These are phyloP conservation scores for Termitomyces sp. DNA, from an alignment of 768 basidiomycete species.

Conservation along the genomic window DNA sequence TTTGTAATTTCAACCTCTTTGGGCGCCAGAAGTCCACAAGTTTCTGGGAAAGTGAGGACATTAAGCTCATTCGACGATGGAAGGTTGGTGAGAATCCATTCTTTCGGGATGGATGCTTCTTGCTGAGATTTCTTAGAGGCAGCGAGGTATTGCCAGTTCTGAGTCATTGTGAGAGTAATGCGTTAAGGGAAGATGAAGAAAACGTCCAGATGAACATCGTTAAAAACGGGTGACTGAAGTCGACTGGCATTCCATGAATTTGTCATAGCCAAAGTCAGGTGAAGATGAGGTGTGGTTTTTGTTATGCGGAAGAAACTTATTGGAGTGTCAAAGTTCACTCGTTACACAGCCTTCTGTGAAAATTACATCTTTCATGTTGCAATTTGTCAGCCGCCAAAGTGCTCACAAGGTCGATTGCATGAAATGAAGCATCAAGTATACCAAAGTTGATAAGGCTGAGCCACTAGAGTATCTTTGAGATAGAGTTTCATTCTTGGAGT, in stretches of 20 bases:
- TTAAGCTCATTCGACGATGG: slow-evolving; percentile 46
- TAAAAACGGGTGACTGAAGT: not conserved
- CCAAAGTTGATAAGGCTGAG: too few relatives aligned
- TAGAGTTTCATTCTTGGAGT: not conserved
- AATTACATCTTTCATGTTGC: not conserved
- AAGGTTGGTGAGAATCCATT: slow-evolving; percentile 49
- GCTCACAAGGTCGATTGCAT: not conserved
- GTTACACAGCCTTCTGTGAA: not conserved
- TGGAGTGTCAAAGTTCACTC: not conserved
- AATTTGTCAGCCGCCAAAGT: too few relatives aligned
- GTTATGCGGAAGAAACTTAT: not conserved
- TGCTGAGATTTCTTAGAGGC: slow-evolving; percentile 52
- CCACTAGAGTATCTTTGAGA: not conserved
- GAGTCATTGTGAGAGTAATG: slow-evolving; percentile 16
- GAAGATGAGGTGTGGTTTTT: not conserved
- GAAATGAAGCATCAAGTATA: not conserved
- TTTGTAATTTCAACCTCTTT: slow-evolving; percentile 47
- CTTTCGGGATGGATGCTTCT: slow-evolving; percentile 51
- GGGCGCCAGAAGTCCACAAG: slow-evolving; percentile 50
- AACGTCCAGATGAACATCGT: not conserved
- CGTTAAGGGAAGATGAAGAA: not conserved
- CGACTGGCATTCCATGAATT: not conserved
- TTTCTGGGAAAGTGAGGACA: slow-evolving; percentile 49
- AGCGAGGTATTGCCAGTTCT: slow-evolving; percentile 47
- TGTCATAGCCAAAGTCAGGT: not conserved